phyloP scores from a whole-genome alignment of 164 flowering plant genomes.

The Euptelea pleiosperma region DNA sequence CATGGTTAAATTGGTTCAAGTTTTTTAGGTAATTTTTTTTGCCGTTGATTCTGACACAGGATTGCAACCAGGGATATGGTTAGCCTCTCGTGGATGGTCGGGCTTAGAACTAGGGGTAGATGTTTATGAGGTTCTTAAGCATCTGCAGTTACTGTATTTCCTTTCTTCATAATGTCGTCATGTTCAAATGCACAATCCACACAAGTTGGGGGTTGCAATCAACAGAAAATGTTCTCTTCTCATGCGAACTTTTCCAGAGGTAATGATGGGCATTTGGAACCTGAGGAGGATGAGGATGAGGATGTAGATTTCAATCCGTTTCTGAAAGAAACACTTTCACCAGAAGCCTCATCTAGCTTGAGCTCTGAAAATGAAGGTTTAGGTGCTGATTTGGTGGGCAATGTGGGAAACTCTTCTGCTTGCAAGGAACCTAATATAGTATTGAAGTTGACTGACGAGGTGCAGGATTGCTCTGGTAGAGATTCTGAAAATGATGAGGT shows the following conservation, averaged over 20 bases:
- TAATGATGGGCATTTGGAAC: conserved; percentile 15
- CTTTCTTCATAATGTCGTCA: conserved; percentile 12
- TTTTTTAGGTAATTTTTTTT: not conserved
- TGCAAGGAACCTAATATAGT: conserved; percentile 10
- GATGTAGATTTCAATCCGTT: conserved; percentile 80
- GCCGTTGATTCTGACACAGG: not conserved
- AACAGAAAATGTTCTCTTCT: conserved; percentile 1
- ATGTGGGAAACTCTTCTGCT: conserved; percentile 17
- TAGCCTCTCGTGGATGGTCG: not conserved
- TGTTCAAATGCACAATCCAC: not conserved
- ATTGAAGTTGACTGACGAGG: conserved; percentile 5
- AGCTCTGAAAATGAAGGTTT: conserved; percentile 77
- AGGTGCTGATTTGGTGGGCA: conserved; percentile 37
- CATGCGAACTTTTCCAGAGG: conserved; percentile 5
- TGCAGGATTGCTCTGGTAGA: conserved; percentile 21
- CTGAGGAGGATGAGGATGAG: conserved; percentile 47
- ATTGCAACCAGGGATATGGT: too few relatives aligned
- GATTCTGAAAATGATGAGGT: conserved; percentile 31
- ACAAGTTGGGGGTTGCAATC: conserved; percentile 7
- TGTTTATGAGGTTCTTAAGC: conserved; percentile 3
- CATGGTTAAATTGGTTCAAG: not conserved
- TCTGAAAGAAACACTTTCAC: conserved; percentile 47
- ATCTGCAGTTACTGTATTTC: not conserved
- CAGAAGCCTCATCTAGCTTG: conserved; percentile 85
- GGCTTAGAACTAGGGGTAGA: not conserved